Evolutionary conservation across 371 early-diverging fungal genomes (phyloP).

Genomic region (Syncephalastrum contaminatum): DNA sequence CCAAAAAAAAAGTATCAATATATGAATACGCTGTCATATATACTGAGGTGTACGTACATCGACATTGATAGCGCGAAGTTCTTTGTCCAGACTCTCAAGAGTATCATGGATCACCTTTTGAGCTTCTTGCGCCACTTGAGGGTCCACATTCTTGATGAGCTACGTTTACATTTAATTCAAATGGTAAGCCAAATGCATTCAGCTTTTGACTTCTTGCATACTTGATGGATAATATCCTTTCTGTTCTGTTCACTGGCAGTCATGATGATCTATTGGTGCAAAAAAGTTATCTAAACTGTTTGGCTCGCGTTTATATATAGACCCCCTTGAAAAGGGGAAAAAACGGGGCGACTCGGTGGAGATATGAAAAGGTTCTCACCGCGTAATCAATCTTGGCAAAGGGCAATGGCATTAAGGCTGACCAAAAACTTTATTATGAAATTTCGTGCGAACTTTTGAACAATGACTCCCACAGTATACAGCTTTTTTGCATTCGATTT

Average conservation of each 20-base stretch:
- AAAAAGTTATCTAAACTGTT: background rate
- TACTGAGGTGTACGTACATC: slow-evolving; percentile 33
- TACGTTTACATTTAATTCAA: too few relatives aligned
- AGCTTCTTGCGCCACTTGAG: slow-evolving; percentile 1
- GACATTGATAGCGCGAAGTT: slow-evolving; percentile 57
- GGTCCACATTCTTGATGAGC: too few relatives aligned
- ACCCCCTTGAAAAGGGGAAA: background rate
- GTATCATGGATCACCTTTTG: slow-evolving; percentile 25
- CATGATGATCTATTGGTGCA: background rate
- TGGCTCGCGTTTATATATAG: background rate
- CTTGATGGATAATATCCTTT: background rate
- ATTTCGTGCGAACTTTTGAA: too few relatives aligned
- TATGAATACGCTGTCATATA: background rate
- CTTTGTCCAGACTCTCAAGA: slow-evolving; percentile 36
- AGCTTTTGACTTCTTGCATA: background rate
- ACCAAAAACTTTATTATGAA: too few relatives aligned
- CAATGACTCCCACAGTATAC: too few relatives aligned
- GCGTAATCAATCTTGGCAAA: too few relatives aligned
- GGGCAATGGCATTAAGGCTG: too few relatives aligned
- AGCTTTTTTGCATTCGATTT: too few relatives aligned
- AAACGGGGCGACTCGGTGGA: slow-evolving; percentile 8
- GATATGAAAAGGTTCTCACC: slow-evolving; percentile 2
- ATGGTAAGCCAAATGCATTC: too few relatives aligned
- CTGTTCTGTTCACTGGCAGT: background rate
- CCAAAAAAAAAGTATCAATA: background rate